Evolutionary conservation across 768 basidiomycete species (phyloP), one percentile per base, ranked within the genome.

Genomic region (Neoboletus subvelutipes): DNA sequence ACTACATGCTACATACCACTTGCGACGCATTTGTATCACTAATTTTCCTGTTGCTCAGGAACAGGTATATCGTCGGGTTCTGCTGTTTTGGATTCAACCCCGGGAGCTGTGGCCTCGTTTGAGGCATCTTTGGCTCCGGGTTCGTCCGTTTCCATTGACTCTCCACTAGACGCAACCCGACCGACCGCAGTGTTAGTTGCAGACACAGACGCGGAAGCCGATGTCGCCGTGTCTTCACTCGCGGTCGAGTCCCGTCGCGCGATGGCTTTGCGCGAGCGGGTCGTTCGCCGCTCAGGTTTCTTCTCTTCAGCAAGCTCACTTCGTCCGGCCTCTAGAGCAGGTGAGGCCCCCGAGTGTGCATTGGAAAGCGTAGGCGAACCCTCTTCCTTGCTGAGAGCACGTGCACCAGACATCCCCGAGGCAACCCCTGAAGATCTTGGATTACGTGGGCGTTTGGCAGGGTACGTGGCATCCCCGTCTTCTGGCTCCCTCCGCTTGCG

Each of bases 391-490:
- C 65, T 73, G 3, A 66, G 49, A 42, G 54, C 64, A 62, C 58
- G 71, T 48, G 54, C 57, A 33, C 65, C 51, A 15, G 52, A 24
- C 45, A 54, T 34, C 7, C 61, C 54, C 15, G 60, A 56, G 12
- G 58, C 33, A 65, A 62, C 29, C 55, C 69, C 62, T 42, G 70
- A 70, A 15, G 65, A 77, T 57, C 86, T 73, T 7, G 83, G 78
- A 53, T 78, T 74, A 28, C 86, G 80, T 20, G 83, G 77, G 26
- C 85, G 79, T 71, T 87, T 88, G 12, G 86, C 83, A n/a, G 87
- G 86, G 64, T 87, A 88, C n/a, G 82, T 80, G 1, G 81, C 78
- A 59, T 88, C 85, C 13, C 80, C 81, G 45, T 86, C 85, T 43
- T 87, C 86, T 8, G 65, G 69, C 33, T 86, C 85, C 64, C 75